Evolutionary conservation across 345 rosid genomes (phyloP), one percentile per base, ranked within the genome.

Genomic region (Carallia pectinifolia): DNA sequence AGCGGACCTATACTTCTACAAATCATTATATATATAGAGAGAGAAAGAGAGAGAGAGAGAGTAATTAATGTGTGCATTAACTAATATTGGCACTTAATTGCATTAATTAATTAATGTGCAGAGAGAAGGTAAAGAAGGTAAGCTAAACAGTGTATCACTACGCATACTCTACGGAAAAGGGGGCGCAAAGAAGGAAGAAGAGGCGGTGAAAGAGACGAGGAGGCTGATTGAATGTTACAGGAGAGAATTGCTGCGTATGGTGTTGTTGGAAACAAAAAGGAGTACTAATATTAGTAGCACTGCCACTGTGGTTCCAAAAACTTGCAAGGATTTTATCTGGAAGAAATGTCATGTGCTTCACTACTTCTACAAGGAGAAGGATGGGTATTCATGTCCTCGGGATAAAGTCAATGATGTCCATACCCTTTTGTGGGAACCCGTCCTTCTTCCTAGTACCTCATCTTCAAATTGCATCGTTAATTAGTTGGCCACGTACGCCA

Each of bases 101-200:
- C 34, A 8, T 31, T 50, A 55, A n/a, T 40, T 18, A 23, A 23
- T 23, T 23, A 23, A 23, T 23, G 23, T 71, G 63, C 69, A 71
- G 75, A 64, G 69, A 56, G 75, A 71, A 71, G 15, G 56, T 44
- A 55, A 23, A 30, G 58, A 71, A 47, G 75, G 75, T 17, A 71
- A 71, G 44, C 50, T 71, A 31, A 71, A 64, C 19, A 71, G 75
- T 40, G 52, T 64, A 38, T 18, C 30, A 4, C 44, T 71, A 7
- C 47, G 62, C 1, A 16, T 44, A 16, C 15, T 33, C 36, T 47
- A 56, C 17, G 50, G 67, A 1, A 3, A 54, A 7, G 73, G 66
- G 2, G 18, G 9, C 17, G 2, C 64, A 15, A 13, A 27, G 30
- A 38, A 34, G 0, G 69, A 64, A 10, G 75, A 71, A 58, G 75